A percentile compares a stretch with the other conserved stretches of the same genome.
Evolutionary conservation across 2,329 filamentous ascomycete species (phyloP).

Genomic region (Colletotrichum higginsianum): DNA sequence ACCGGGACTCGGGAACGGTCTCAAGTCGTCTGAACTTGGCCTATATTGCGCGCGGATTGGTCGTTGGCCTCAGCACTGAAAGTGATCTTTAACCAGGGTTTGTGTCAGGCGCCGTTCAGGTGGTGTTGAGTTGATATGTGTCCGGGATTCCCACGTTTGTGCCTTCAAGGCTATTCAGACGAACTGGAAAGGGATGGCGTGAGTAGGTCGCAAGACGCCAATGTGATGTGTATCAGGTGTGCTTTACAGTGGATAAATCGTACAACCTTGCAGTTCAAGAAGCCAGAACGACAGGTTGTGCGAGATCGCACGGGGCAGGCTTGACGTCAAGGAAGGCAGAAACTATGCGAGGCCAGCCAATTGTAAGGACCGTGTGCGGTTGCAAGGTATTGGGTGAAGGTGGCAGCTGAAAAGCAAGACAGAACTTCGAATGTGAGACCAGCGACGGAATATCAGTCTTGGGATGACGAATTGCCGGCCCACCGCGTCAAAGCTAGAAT

Average conservation of each 20-base stretch:
- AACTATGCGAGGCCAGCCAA: conserved; percentile 5
- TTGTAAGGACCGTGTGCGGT: conserved; percentile 11
- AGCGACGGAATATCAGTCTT: conserved; percentile 17
- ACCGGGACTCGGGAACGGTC: conserved; percentile 38
- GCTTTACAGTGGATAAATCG: conserved; percentile 4
- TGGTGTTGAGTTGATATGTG: conserved; percentile 31
- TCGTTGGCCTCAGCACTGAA: conserved; percentile 17
- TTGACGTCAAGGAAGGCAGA: conserved; percentile 13
- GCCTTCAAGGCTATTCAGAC: conserved; percentile 16
- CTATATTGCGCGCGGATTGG: conserved; percentile 3
- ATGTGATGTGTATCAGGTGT: neutral
- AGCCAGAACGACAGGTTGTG: neutral
- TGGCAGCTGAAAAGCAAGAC: conserved; percentile 39
- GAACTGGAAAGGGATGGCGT: conserved; percentile 27
- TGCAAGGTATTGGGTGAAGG: conserved; percentile 9
- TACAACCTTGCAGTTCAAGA: conserved; percentile 8
- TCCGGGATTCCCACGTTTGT: neutral
- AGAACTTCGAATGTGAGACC: conserved; percentile 28
- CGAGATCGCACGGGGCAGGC: conserved; percentile 12
- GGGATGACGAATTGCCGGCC: conserved; percentile 25
- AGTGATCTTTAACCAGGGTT: conserved; percentile 41
- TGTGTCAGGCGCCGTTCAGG: conserved; percentile 32
- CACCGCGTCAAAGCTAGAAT: conserved; percentile 6
- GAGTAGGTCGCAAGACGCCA: conserved; percentile 5
- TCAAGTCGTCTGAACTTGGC: conserved; percentile 40